Base-by-base conservation (phyloP, 306 rosid species). In the Ammopiptanthus mongolicus region DNA sequence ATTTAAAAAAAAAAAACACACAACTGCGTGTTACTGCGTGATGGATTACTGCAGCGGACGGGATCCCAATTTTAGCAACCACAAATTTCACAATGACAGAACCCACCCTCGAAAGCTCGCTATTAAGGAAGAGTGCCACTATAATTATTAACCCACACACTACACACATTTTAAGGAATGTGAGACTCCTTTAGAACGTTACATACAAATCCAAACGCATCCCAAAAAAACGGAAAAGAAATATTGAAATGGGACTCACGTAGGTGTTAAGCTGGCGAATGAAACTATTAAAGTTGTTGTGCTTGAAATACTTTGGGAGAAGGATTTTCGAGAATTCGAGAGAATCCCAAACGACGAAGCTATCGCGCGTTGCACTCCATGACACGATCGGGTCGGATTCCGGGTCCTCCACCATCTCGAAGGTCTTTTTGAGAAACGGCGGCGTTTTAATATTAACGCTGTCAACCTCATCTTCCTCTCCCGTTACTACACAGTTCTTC, bases 261-360 rank as follows among this genome's bases (percentile, higher is more conserved):
- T 95, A 95, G 69, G 97, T 90, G 15, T 95, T 91, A 65, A 95
- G 98, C 83, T 95, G 98, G 76, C 98, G 98, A 63, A 95, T 73
- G 85, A 95, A 95, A 88, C 98, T 95, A 12, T 97, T 88, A 87
- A 95, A 87, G 66, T 91, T 91, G 25, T 84, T 73, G 75, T 95
- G 98, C 78, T 90, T 95, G 83, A 95, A 91, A 76, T 88, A 87
- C 12, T 82, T 90, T 0, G 97, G 97, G 12, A 95, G 91, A 28
- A 91, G 86, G 22, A 50, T 61, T 61, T 79, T 84, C 21, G 98
- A 87, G 76, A 95, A 89, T 74, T 87, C 89, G 14, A 90, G 90
- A 42, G 82, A 81, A 36, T 91, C 98, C 98, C 97, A 87, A 74
- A 95, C 97, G 11, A 92, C 17, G 77, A 95, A 95, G 81, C 97